A percentile compares a stretch with the other conserved stretches of the same genome.
phyloP scores from a whole-genome alignment of 2,329 filamentous ascomycete genomes.

The Fonsecaea pugnacius region DNA sequence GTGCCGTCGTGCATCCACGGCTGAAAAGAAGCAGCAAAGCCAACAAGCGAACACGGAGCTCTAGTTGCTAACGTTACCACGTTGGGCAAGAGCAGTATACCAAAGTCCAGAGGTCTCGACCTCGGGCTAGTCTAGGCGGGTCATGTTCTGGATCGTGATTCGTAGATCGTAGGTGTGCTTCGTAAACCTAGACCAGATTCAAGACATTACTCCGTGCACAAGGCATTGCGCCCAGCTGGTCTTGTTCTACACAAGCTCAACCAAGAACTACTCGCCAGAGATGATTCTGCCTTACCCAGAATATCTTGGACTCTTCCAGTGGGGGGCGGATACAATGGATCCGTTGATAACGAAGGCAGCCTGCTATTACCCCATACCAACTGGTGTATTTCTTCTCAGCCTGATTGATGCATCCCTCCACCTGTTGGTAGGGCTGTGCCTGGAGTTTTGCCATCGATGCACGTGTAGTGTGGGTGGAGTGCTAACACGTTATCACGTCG shows the following conservation, averaged over 20 bases:
- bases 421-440: not conserved
- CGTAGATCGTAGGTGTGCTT: not conserved
- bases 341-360: not conserved
- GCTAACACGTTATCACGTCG: not conserved
- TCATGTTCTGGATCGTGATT: not conserved
- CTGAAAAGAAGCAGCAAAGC: not conserved
- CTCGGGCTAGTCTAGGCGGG: not conserved
- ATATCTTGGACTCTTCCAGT: not conserved
- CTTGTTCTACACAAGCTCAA: constrained; percentile 1
- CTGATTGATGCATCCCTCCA: not conserved
- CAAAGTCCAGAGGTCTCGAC: not conserved
- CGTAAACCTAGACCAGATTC: not conserved
- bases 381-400: not conserved
- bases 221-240: not conserved
- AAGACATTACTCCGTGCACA: not conserved
- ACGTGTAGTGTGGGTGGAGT: not conserved
- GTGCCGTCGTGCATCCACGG: not conserved
- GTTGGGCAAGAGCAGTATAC: not conserved
- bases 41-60: constrained; percentile 1
- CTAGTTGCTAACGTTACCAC: not conserved
- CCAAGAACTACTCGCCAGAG: not conserved
- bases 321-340: not conserved
- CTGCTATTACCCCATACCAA: not conserved
- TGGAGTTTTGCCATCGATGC: not conserved
- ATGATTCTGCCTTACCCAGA: not conserved